A percentile compares a stretch with the other conserved stretches of the same genome.
Evolutionary conservation across 2,329 filamentous ascomycete genomes (phyloP).

Genomic region (Neofusicoccum kwambonambiense): DNA sequence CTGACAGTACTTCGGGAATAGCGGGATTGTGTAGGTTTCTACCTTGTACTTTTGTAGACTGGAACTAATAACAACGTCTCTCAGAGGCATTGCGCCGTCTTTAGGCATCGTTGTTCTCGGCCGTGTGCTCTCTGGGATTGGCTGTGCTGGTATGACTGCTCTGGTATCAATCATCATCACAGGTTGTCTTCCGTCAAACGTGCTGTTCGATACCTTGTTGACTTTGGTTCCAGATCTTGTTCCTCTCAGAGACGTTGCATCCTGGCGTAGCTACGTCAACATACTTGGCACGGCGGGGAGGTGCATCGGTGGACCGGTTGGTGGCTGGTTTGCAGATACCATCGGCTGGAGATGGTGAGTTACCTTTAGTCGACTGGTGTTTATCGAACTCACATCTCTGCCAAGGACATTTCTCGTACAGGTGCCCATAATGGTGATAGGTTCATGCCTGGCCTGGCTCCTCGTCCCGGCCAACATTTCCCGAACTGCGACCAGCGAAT

Average conservation of each 20-base stretch:
- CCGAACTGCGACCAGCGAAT: not conserved
- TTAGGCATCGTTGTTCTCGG: constrained; percentile 43
- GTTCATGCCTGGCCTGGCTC: constrained; percentile 47
- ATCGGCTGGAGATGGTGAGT: constrained; percentile 65
- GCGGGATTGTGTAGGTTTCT: not conserved
- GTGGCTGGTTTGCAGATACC: constrained; percentile 60
- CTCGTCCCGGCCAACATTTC: constrained; percentile 21
- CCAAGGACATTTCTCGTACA: constrained; percentile 58
- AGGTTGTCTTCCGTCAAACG: not conserved
- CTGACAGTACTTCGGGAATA: not conserved
- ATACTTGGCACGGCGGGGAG: constrained; percentile 51
- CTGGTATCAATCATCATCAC: constrained; percentile 20
- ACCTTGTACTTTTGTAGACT: too few relatives aligned
- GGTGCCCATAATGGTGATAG: constrained; percentile 54
- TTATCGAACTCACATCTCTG: not conserved
- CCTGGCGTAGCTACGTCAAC: constrained; percentile 53
- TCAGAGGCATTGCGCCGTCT: constrained; percentile 37
- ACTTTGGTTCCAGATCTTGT: constrained; percentile 49
- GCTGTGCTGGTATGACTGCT: constrained; percentile 45
- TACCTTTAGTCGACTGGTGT: not conserved
- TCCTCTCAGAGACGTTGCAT: constrained; percentile 48
- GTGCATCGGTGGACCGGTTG: constrained; percentile 54
- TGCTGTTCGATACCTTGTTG: not conserved
- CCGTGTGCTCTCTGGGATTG: constrained; percentile 43
- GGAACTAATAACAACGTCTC: constrained; percentile 15